Evolutionary conservation across 257 asterid species (phyloP).

Genomic region (Eucommia ulmoides): DNA sequence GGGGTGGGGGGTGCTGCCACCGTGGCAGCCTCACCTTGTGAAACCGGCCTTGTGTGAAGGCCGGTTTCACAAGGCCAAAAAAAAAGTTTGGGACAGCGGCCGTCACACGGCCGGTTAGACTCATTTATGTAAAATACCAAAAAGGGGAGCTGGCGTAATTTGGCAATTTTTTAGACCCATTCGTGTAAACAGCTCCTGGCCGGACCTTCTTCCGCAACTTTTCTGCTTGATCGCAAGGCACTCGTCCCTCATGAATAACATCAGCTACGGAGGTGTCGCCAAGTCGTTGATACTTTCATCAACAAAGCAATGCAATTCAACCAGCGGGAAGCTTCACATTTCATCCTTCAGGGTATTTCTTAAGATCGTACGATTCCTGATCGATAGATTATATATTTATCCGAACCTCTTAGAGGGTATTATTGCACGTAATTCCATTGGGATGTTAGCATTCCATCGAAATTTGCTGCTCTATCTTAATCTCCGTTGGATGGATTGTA

Average conservation of each 20-base stretch:
- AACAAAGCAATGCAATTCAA: conserved; percentile 8
- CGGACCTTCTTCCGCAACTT: conserved; percentile 24
- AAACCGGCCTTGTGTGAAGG: too few species aligned
- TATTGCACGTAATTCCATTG: not conserved
- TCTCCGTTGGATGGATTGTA: not conserved
- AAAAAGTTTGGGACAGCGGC: too few species aligned
- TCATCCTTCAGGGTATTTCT: conserved; percentile 6
- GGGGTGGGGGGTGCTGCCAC: too few species aligned
- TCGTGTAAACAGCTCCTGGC: conserved; percentile 36
- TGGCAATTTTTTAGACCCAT: too few species aligned
- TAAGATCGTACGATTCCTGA: not conserved
- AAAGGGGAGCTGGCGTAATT: too few species aligned
- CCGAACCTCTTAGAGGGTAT: conserved; percentile 6
- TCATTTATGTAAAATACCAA: too few species aligned
- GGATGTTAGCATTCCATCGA: not conserved
- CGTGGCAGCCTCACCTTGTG: too few species aligned
- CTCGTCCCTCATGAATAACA: conserved; percentile 11
- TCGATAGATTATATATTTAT: too few species aligned
- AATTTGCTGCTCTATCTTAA: not conserved
- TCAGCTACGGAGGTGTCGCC: conserved; percentile 14
- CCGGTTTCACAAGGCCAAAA: too few species aligned
- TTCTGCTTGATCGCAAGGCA: conserved; percentile 9
- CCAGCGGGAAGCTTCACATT: conserved; percentile 1
- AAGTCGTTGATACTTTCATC: conserved; percentile 26
- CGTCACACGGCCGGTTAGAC: too few species aligned